Base-by-base conservation (phyloP, 1,284 basidiomycete genomes). In the Leccinum pallidistipes region DNA sequence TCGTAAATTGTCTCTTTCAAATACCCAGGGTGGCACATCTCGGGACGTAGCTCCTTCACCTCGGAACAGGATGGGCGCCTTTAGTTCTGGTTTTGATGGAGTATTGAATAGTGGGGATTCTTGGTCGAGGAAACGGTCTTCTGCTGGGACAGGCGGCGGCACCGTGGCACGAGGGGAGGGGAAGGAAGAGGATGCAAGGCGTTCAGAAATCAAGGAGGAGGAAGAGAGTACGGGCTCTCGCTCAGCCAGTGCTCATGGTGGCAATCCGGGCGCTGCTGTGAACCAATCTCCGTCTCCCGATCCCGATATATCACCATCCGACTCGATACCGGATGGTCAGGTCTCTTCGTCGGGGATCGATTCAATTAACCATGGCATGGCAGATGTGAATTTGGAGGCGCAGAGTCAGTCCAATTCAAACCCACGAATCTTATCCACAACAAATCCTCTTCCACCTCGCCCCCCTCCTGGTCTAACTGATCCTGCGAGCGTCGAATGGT, bases 401-500 rank as follows among this genome's bases (percentile, higher is more conserved):
- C 69, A 61, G 24, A 59, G 62, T 53, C 62, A 45, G 34, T 18
- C 61, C 16, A 57, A 59, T 56, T 16, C 57, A 31, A 58, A 58
- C 40, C 40, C 36, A 27, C 65, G 59, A 34, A 56, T 58, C 55
- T 59, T 66, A 36, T 55, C 71, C 29, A 65, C 64, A 24, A 63
- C 57, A 40, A 65, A 65, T 47, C 53, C 69, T 59, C 56, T 68
- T 29, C 64, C 67, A 32, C 64, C 73, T 59, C 75, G 72, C 18
- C 75, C 79, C n/a, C 80, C 82, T 60, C 80, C 82, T 54, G 81
- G 79, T 53, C 67, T 82, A 51, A 66, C 78, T 57, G 89, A 92
- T 75, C 80, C 88, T n/a, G 83, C 85, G 24, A 82, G 79, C 59
- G 77, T 95, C 47, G 87, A 94, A 70, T 98, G 95, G 95, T 91